Conservation (phyloP, 1,284 basidiomycete genomes). For the Puccinia novopanici region DNA sequence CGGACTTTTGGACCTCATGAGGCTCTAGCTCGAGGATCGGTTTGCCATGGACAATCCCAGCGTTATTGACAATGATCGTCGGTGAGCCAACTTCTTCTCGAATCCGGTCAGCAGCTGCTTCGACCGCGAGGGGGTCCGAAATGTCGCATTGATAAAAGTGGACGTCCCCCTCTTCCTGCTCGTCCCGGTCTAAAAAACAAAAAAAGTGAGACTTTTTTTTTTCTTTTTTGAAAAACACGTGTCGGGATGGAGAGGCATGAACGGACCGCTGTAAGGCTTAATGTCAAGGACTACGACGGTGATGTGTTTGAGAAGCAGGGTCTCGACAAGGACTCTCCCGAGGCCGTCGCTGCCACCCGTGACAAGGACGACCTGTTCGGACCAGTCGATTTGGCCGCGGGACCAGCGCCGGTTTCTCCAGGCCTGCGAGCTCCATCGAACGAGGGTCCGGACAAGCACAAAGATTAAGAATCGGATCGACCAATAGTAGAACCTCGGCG, state of each 20-base stretch:
- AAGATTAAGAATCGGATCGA: conserved; percentile 10
- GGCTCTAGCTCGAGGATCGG: conserved; percentile 74
- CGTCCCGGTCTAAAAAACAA: conserved; percentile 9
- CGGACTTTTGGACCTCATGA: conserved; percentile 67
- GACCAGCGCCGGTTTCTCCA: conserved; percentile 36
- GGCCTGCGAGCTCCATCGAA: conserved; percentile 4
- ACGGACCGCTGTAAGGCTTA: conserved; percentile 20
- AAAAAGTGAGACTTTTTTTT: not conserved
- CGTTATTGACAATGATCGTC: conserved; percentile 90
- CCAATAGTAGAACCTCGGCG: not conserved
- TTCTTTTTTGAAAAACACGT: no score
- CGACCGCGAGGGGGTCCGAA: conserved; percentile 10
- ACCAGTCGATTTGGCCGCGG: conserved; percentile 23
- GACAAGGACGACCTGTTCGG: conserved; percentile 25
- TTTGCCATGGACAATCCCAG: conserved; percentile 90
- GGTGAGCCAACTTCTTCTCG: conserved; percentile 73
- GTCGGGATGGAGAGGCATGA: not conserved
- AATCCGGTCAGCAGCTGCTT: conserved; percentile 24
- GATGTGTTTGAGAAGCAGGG: conserved; percentile 24
- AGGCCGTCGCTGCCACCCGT: conserved; percentile 37
- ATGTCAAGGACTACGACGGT: conserved; percentile 30
- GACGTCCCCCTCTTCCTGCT: not conserved
- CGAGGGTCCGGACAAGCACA: not conserved
- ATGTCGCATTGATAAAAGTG: conserved; percentile 43
- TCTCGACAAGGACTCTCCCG: conserved; percentile 32